Evolutionary conservation across 2,329 filamentous ascomycete genomes (phyloP), one percentile per base, ranked within the genome.

Genomic region (Lachnellula cervina): DNA sequence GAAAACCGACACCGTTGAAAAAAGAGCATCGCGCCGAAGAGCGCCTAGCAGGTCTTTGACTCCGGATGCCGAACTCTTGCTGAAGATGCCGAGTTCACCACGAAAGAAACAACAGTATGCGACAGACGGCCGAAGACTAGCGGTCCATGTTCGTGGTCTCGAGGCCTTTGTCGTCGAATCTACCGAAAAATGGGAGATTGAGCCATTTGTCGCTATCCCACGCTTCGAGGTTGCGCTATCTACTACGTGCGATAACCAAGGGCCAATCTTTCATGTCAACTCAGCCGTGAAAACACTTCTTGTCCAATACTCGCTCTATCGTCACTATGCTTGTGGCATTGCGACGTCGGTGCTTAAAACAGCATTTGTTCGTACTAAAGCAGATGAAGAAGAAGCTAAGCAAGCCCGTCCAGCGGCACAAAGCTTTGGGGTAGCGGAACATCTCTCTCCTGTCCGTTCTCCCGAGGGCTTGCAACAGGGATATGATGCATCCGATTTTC

Each of bases 131-230:
- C 82, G 94, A 57, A 85, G 90, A 34, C 74, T 99, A 28, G 85
- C 89, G 3, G 73, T 97, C 25, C 89, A 96, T 68, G 82, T 89
- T 38, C 84, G 89, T 58, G 90, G 90, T 0, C 77, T 99, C 4
- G 94, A 97, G 70, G 90, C 87, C 0, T 93, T 94, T 64, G 88
- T 97, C 49, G 86, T 97, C 48, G 94, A 99, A 69, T 88, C 88
- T 0, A 81, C 87, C 2, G 90, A 97, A 59, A 88, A 84, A 59
- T 87, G 91, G 71, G 91, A 97, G 69, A 76, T 84, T 3, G 90
- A 97, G 55, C 86, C 92, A 0, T 97, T 97, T 68, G 71, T 97
- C 61, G 88, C 84, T 42, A 77, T 99, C 57, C 94, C 95, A 28
- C 83, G 87, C 35, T 90, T 96, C 63, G 94, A 99, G 69, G 77